Percentiles rank a stretch among this genome's conserved stretches.
These are phyloP conservation scores for Botrytis cinerea DNA, from an alignment of 2,329 filamentous ascomycete genomes.

Conservation along the genomic window DNA sequence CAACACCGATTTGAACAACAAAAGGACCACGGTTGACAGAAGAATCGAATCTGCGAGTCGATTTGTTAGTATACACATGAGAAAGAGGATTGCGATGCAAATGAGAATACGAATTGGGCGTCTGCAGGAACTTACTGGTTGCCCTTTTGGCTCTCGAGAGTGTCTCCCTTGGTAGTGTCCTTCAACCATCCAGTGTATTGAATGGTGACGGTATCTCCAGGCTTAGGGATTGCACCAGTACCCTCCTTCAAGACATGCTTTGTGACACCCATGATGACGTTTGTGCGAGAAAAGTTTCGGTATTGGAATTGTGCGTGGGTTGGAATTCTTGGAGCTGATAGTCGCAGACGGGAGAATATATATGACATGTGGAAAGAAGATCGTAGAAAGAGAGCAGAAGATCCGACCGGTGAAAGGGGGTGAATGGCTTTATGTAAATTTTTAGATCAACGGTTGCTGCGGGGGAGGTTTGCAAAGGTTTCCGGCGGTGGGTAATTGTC, in stretches of 20 bases:
- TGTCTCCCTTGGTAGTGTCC: conserved; percentile 69
- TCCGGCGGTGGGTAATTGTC: conserved; percentile 1
- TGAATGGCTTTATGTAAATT: conserved; percentile 25
- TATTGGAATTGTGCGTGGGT: conserved; percentile 23
- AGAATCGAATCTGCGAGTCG: conserved; percentile 74
- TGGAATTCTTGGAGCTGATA: conserved; percentile 20
- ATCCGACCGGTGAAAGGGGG: neutral
- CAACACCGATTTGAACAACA: conserved; percentile 74
- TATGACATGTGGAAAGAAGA: conserved; percentile 27
- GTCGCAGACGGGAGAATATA: conserved; percentile 19
- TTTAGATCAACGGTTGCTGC: conserved; percentile 7
- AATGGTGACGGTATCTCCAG: conserved; percentile 77
- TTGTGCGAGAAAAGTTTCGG: conserved; percentile 37
- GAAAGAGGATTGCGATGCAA: neutral
- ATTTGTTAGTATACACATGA: conserved; percentile 21
- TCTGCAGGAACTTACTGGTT: conserved; percentile 6
- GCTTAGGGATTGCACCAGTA: conserved; percentile 56
- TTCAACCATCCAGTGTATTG: conserved; percentile 90
- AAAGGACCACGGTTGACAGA: conserved; percentile 79
- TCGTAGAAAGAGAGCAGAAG: neutral
- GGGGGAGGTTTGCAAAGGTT: neutral
- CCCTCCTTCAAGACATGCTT: conserved; percentile 67
- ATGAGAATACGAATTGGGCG: neutral
- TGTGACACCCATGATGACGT: conserved; percentile 66
- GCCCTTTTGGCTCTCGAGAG: conserved; percentile 58